Base-by-base conservation (phyloP, 257 asterid species). In the Solanum infundibuliforme region DNA sequence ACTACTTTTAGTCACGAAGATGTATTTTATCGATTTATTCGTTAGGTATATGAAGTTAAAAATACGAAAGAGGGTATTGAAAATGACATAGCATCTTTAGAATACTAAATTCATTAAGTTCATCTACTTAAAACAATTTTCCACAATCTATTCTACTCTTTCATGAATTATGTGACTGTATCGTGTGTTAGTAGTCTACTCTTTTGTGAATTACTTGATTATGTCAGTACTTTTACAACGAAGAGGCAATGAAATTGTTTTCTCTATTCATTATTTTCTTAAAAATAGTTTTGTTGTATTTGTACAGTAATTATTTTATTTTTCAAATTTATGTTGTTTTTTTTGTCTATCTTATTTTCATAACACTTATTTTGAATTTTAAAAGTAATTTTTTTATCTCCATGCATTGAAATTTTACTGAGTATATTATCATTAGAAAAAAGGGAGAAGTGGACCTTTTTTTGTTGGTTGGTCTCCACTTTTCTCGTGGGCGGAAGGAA, bases 381-480 rank as follows among this genome's bases (percentile, higher is more conserved):
- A 9, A 62, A 62, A 62, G 2, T 62, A 62, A 1, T 2, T 4
- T 8, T 58, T n/a, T 62, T 4, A 4, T 4, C 1, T n/a, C 3
- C 5, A 2, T 4, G 0, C 5, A n/a, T 62, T 62, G 0, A n/a
- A 62, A n/a, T 10, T 65, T 65, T n/a, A 4, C 0, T 2, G 8
- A 10, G 2, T n/a, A 65, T n/a, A 4, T 65, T 65, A n/a, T n/a
- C 1, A 1, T 65, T n/a, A 0, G 0, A 10, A n/a, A n/a, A 5
- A 8, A 3, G 2, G 4, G 36, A 41, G 10, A 27, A 81, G 36
- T 29, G 85, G 85, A n/a, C 7, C 66, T n/a, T 4, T 18, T 14
- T 10, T 20, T 46, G 38, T 48, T 82, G 9, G 68, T 52, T 48
- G 25, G 41, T 82, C 12, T 76, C 13, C 60, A 38, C 60, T 39